Percentiles rank a stretch among this genome's conserved stretches.
Conservation (phyloP, 2,329 filamentous ascomycete species). For the Aspergillus nomiae region DNA sequence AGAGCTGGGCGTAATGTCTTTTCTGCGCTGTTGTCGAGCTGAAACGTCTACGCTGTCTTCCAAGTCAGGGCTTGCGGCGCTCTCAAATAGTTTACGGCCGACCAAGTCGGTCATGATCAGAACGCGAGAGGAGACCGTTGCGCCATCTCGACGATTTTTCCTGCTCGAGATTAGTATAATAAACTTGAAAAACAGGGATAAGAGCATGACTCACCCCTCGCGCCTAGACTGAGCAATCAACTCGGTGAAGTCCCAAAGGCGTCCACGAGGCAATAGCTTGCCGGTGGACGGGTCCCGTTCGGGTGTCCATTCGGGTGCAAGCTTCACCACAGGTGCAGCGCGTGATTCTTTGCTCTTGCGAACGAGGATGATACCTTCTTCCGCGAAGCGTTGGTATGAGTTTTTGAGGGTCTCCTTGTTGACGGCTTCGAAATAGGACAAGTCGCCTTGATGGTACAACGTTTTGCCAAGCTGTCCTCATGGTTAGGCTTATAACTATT, state of each 20-base stretch:
- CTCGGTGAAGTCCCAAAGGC: constrained; percentile 89
- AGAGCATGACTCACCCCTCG: constrained; percentile 62
- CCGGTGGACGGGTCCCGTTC: constrained; percentile 64
- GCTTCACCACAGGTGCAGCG: constrained; percentile 54
- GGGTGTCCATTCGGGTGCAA: constrained; percentile 76
- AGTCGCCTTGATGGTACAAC: constrained; percentile 93
- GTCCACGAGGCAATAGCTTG: constrained; percentile 67
- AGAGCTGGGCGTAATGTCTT: constrained; percentile 37
- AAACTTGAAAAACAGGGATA: not conserved
- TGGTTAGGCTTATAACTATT: constrained; percentile 12
- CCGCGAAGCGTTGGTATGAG: constrained; percentile 81
- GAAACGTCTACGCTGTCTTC: constrained; percentile 34
- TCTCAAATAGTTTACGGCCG: constrained; percentile 66
- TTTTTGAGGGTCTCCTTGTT: constrained; percentile 98
- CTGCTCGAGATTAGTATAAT: constrained; percentile 23
- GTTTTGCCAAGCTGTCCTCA: constrained; percentile 79
- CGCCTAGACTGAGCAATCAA: constrained; percentile 78
- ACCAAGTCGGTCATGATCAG: constrained; percentile 74
- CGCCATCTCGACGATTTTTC: constrained; percentile 93
- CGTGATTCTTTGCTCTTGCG: constrained; percentile 64
- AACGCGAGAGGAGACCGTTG: constrained; percentile 82
- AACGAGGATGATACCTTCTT: constrained; percentile 83
- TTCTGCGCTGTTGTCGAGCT: constrained; percentile 38
- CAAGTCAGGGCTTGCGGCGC: constrained; percentile 28
- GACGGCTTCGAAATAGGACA: constrained; percentile 96